Evolutionary conservation across 2,329 filamentous ascomycete species (phyloP), one percentile per base, ranked within the genome.

Genomic region (Fusarium denticulatum): DNA sequence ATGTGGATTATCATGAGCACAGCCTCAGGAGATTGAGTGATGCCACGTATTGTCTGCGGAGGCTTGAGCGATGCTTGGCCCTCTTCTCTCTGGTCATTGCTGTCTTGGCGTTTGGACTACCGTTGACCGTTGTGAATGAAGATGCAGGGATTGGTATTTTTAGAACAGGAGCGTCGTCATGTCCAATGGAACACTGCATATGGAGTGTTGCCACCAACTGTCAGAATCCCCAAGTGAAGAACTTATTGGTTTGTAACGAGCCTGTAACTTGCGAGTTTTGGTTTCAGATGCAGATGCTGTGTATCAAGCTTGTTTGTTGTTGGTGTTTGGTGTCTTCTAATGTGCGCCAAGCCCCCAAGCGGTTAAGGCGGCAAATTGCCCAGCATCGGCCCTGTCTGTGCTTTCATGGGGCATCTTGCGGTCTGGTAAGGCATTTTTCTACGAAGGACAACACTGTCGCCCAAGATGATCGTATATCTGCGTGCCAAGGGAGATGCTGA

Each of bases 41-140:
- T 71, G 67, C 67, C 68, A 71, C 68, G 68, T 71, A 71, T 42
- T 47, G 36, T 40, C 43, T 62, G 34, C 43, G 49, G 65, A 64
- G 67, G 59, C 52, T 52, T 64, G 53, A 40, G 36, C 59, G 52
- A 53, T 34, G 43, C 37, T 64, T 32, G 49, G 45, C 50, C 45
- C 57, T 63, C 24, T 24, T n/a, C 7, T 57, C 37, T 45, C 37
- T 58, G 58, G 45, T 34, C 34, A 40, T 32, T 52, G 45, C 55
- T 43, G 39, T 67, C 64, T 67, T 67, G 64, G 64, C 64, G 64
- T 50, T 60, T 67, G 24, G 43, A 34, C 50, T 37, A 47, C 61
- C 26, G 39, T 16, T 59, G 37, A 22, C 55, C 28, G 56, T 71
- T 52, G 68, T 43, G 57, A 42, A 58, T 58, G 40, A 36, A 53